These are phyloP conservation scores for Penicillium sp. DNA, from an alignment of 2,329 filamentous ascomycete genomes.

Conservation along the genomic window DNA sequence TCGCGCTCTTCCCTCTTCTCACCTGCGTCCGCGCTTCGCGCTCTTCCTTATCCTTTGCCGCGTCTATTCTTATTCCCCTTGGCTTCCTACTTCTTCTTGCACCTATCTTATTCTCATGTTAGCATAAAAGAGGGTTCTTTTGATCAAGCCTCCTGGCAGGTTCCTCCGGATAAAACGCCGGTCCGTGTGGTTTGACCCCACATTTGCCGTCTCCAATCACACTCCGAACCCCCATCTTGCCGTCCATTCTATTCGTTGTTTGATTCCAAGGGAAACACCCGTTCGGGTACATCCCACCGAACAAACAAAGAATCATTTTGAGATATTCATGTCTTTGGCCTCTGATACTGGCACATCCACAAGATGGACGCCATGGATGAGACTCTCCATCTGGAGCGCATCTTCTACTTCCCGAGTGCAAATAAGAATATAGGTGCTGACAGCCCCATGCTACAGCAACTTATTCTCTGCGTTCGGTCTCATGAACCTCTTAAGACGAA, in stretches of 20 bases:
- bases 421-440: background rate
- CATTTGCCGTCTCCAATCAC: background rate
- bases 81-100: too few species aligned
- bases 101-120: too few species aligned
- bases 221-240: background rate
- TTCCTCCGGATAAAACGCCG: background rate
- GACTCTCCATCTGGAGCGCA: slow-evolving; percentile 47
- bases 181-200: background rate
- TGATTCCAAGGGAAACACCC: background rate
- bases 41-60: too few species aligned
- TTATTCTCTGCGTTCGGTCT: slow-evolving; percentile 43
- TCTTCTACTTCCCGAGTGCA: slow-evolving; percentile 18
- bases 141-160: background rate
- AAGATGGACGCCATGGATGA: slow-evolving; percentile 5
- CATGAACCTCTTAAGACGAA: slow-evolving; percentile 50
- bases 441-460: slow-evolving; percentile 40
- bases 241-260: background rate
- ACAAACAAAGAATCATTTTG: background rate
- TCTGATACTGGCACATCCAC: background rate
- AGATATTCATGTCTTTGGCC: background rate
- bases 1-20: too few species aligned
- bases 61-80: too few species aligned
- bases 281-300: background rate
- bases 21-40: too few species aligned
- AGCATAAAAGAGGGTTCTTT: too few species aligned